Evolutionary conservation across 495 filamentous ascomycete species (phyloP).

Genomic region (Penicillium egyptiacum): DNA sequence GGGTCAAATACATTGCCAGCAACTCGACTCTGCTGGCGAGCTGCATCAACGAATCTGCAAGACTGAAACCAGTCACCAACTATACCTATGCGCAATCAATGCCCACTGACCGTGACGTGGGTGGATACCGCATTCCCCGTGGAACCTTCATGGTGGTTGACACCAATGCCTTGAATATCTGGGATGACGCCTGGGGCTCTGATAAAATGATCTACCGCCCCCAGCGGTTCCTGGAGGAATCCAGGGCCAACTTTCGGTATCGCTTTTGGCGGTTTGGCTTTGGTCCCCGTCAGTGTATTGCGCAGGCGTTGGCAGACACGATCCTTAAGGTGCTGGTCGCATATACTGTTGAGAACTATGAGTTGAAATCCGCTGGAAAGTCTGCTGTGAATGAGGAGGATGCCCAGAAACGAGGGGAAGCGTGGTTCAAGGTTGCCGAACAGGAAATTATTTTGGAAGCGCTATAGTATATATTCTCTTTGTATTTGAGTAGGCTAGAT

Average conservation of each 20-base stretch:
- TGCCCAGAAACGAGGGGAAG: not conserved
- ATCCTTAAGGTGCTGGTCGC: constrained; percentile 10
- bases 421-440: constrained; percentile 1
- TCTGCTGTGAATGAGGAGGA: not conserved
- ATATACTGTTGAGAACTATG: not conserved
- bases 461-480: not conserved
- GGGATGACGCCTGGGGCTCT: constrained; percentile 37
- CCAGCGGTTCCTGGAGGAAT: constrained; percentile 21
- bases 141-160: constrained; percentile 41
- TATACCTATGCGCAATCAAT: constrained; percentile 37
- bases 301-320: constrained; percentile 26
- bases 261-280: constrained; percentile 35
- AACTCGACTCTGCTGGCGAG: constrained; percentile 25
- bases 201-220: constrained; percentile 28
- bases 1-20: not conserved
- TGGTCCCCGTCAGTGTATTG: constrained; percentile 35
- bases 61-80: constrained; percentile 33
- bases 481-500: not conserved
- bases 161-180: constrained; percentile 38
- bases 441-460: not conserved
- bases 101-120: constrained; percentile 29
- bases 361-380: not conserved
- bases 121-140: constrained; percentile 26
- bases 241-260: constrained; percentile 22
- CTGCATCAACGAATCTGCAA: constrained; percentile 33